phyloP scores from a whole-genome alignment of 1,284 basidiomycete species.

The Schizopora paradoxa region DNA sequence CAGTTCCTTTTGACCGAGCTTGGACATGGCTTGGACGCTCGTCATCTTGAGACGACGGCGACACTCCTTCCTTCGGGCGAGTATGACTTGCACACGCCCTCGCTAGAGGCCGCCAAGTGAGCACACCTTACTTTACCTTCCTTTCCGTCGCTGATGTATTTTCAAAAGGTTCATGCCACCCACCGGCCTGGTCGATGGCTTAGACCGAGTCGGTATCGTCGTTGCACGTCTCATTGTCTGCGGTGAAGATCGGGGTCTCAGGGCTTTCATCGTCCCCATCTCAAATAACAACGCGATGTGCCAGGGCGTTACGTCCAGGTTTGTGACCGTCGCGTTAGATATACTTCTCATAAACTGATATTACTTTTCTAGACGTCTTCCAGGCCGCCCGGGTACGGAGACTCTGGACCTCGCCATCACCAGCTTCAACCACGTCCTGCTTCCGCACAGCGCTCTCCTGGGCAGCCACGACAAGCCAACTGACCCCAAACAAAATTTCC shows the following conservation, averaged over 20 bases:
- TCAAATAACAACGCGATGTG: constrained; percentile 28
- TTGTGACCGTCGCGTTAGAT: constrained; percentile 2
- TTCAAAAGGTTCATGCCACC: constrained; percentile 51
- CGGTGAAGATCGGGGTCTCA: constrained; percentile 42
- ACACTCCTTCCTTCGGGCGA: constrained; percentile 39
- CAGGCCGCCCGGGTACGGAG: constrained; percentile 30
- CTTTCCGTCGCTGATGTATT: constrained; percentile 1
- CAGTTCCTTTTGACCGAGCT: constrained; percentile 42
- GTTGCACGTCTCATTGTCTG: constrained; percentile 48
- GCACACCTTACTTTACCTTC: constrained; percentile 27
- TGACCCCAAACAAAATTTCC: constrained; percentile 28
- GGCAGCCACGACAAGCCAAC: constrained; percentile 27
- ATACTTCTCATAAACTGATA: background rate
- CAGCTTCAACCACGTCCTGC: constrained; percentile 33
- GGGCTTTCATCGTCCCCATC: constrained; percentile 38
- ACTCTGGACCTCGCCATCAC: constrained; percentile 38
- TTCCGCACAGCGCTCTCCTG: constrained; percentile 34
- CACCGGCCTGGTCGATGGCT: constrained; percentile 45
- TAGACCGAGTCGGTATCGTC: constrained; percentile 47
- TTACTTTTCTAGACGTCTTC: constrained; percentile 19
- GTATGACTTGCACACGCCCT: constrained; percentile 49
- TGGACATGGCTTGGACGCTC: constrained; percentile 54
- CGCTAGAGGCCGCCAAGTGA: constrained; percentile 54
- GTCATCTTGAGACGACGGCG: constrained; percentile 56
- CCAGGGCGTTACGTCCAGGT: constrained; percentile 25